Evolutionary conservation across 1,139 yeast genomes (phyloP).

Genomic region (Magnusiomyces paraingens): DNA sequence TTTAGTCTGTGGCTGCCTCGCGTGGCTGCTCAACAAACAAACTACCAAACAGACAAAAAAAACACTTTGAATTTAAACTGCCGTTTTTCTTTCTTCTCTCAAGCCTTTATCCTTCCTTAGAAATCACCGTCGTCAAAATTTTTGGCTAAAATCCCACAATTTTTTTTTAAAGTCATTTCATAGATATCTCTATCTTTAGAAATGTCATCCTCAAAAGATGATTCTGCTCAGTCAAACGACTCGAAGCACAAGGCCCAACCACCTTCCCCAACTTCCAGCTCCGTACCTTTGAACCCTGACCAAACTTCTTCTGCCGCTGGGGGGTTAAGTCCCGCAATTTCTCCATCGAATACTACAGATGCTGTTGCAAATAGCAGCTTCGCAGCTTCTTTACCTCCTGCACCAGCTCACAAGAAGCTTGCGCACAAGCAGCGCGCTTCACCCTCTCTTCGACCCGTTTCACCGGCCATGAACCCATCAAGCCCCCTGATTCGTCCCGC

Average conservation of each 20-base stretch:
- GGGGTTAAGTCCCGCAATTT: neutral
- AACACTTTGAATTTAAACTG: too few relatives aligned
- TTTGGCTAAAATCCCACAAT: too few relatives aligned
- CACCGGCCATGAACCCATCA: neutral
- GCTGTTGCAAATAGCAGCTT: neutral
- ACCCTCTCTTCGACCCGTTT: neutral
- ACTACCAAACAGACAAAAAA: too few relatives aligned
- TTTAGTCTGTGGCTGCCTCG: too few relatives aligned
- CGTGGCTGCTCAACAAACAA: too few relatives aligned
- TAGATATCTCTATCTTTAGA: neutral
- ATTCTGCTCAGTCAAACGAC: neutral
- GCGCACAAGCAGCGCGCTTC: neutral
- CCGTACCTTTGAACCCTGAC: neutral
- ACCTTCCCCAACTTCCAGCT: neutral
- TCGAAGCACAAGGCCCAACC: neutral
- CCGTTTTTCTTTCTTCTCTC: too few relatives aligned
- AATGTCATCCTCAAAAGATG: neutral
- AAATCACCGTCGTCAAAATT: too few relatives aligned
- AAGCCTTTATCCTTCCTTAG: too few relatives aligned
- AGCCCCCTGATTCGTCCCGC: neutral
- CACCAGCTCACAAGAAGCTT: neutral
- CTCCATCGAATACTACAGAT: neutral
- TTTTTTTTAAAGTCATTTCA: neutral
- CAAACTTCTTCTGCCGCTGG: neutral
- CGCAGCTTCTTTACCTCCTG: neutral